Conservation (phyloP, 306 rosid species). For the Inga oerstediana region DNA sequence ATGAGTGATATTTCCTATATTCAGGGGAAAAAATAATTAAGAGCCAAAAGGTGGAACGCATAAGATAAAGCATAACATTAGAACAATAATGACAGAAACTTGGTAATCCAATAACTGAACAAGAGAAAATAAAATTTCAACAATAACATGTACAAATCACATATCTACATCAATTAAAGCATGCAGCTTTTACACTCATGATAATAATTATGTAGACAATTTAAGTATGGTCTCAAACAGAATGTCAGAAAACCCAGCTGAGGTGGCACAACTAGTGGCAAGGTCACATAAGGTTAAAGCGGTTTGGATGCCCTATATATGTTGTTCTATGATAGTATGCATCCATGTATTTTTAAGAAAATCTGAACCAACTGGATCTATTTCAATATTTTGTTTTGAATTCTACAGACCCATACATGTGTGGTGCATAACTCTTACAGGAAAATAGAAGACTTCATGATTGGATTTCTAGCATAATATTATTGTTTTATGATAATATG, state of each 20-base stretch:
- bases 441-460: too few species aligned
- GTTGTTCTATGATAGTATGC: neutral
- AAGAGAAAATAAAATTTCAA: neutral
- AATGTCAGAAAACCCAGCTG: neutral
- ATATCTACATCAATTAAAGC: constrained; percentile 22
- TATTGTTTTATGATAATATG: neutral
- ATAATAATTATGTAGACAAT: constrained; percentile 14
- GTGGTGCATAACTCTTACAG: too few species aligned
- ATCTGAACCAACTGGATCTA: too few species aligned
- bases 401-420: too few species aligned
- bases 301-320: neutral
- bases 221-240: constrained; percentile 16
- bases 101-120: neutral
- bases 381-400: too few species aligned
- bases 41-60: neutral
- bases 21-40: neutral
- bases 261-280: neutral
- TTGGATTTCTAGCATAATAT: too few species aligned
- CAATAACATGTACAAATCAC: neutral
- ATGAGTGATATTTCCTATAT: constrained; percentile 17
- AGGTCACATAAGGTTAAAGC: neutral
- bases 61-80: neutral
- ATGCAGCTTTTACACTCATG: neutral
- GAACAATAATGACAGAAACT: neutral
- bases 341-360: too few species aligned